phyloP scores from a whole-genome alignment of 257 asterid species.

The Solanum infundibuliforme region DNA sequence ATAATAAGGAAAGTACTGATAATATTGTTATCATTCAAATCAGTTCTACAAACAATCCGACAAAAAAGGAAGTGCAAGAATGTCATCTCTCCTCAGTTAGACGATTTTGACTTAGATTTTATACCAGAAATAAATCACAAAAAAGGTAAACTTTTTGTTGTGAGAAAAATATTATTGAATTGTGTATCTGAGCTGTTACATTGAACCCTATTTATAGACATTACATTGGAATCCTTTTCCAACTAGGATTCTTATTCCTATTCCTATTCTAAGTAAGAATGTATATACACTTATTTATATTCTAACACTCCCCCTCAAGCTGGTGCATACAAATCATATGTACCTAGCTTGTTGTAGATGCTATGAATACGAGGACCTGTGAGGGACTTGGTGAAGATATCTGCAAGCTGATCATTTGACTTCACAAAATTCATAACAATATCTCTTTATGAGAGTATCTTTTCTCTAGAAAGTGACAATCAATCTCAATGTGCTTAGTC shows the following conservation, averaged over 20 bases:
- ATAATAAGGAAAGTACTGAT: too few species aligned
- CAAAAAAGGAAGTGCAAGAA: neutral
- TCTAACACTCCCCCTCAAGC: neutral
- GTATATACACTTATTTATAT: neutral
- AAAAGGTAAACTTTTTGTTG: neutral
- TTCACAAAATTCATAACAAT: neutral
- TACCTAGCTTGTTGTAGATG: neutral
- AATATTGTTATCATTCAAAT: neutral
- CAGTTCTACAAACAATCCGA: neutral
- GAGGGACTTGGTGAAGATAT: neutral
- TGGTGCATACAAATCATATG: neutral
- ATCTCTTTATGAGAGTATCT: neutral
- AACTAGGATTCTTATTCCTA: neutral
- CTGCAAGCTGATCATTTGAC: neutral
- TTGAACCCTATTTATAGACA: neutral
- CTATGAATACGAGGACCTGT: neutral
- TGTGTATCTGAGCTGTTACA: neutral
- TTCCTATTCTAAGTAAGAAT: neutral
- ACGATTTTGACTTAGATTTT: neutral
- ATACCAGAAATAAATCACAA: neutral
- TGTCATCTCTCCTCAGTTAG: neutral
- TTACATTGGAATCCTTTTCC: neutral
- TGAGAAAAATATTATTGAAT: neutral
- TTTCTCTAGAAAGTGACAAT: neutral
- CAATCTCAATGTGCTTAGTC: neutral